Evolutionary conservation across 306 rosid genomes (phyloP).

Genomic region (Benincasa hispida): DNA sequence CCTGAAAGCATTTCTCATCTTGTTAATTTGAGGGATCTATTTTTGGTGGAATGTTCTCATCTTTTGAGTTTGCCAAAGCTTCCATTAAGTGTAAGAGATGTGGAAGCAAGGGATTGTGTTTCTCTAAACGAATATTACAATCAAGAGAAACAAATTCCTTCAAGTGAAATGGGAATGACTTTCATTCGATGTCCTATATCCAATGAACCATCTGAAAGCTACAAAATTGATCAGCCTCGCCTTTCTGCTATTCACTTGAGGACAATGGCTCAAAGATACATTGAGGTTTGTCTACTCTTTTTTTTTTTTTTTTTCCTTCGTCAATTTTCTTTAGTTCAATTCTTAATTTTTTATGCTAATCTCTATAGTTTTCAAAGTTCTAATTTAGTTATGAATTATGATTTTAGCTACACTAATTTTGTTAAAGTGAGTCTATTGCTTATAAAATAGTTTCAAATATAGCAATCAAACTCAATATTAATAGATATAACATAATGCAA

Average conservation of each 20-base stretch:
- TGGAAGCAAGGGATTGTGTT: constrained; percentile 10
- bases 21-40: constrained; percentile 2
- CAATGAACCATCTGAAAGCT: neutral
- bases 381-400: no score
- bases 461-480: no score
- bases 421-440: no score
- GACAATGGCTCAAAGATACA: neutral
- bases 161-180: neutral
- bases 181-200: neutral
- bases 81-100: neutral
- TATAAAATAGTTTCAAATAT: no score
- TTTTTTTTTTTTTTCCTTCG: neutral
- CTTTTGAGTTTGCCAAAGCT: constrained; percentile 2
- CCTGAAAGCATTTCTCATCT: constrained; percentile 14
- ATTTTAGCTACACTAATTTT: no score
- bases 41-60: neutral
- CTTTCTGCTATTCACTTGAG: neutral
- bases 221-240: neutral
- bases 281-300: constrained; percentile 6
- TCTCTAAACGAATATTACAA: neutral
- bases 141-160: neutral
- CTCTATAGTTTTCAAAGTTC: no score
- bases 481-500: no score
- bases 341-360: no score
- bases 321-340: no score